Evolutionary conservation across 2,329 filamentous ascomycete genomes (phyloP), one percentile per base, ranked within the genome.

Genomic region (Atkinsonella hypoxylon): DNA sequence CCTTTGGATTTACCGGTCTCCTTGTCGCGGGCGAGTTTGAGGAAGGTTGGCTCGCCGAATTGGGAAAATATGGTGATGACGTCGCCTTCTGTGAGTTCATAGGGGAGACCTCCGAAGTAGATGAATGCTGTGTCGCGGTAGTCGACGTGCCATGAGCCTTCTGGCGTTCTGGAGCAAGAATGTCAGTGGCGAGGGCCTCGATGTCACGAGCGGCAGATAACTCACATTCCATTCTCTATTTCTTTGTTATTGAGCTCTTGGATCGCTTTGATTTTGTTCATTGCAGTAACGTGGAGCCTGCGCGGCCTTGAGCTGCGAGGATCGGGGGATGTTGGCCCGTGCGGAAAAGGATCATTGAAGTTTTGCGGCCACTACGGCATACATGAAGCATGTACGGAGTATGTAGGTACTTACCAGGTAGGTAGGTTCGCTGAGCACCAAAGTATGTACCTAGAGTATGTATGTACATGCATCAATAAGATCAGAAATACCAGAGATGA

Each of bases 61-160:
- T 98, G 93, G 7, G 89, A 95, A 73, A 97, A 98, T 54, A 98
- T 94, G 11, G 90, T 90, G 58, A 97, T 81, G 55, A 98, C 78
- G 68, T 98, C 93, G 68, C 94, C 94, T 72, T 98, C 93, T 46
- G 89, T 89, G 40, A 98, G 78, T 62, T 95, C 88, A 69, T 87
- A 95, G 3, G 90, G 89, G 12, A 98, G 78, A 30, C 91, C 91
- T 62, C 94, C 94, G 59, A 98, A 90, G 74, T 96, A 95, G 64
- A 98, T 74, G 67, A 91, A 98, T 53, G 93, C 94, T 2, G 93
- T 97, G 71, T 95, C 93, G 70, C 89, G 87, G 70, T 97, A 98
- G 73, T 98, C 94, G 66, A 85, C 84, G 66, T 97, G 91, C 91
- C 91, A 97, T 51, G 91, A 96, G 56, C 85, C 91, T 69, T 89